Evolutionary conservation across 2,329 filamentous ascomycete species (phyloP).

Genomic region (Mollisia scopiformis): DNA sequence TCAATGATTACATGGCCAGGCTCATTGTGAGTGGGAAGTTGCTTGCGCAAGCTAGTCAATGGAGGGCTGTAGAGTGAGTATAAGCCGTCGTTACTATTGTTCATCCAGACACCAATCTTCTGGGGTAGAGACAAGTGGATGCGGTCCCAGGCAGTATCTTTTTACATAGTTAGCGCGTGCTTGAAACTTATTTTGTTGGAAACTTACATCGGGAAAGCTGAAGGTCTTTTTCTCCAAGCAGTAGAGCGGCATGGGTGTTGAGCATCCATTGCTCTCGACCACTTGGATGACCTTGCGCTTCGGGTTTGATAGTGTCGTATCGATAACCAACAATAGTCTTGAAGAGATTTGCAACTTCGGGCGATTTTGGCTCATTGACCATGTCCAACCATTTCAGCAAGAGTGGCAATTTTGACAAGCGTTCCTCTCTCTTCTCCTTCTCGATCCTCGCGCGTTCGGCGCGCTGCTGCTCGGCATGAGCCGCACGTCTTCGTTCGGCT

Average conservation of each 20-base stretch:
- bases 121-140: conserved; percentile 55
- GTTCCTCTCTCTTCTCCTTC: conserved; percentile 57
- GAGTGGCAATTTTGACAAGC: conserved; percentile 60
- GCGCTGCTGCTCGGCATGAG: conserved; percentile 45
- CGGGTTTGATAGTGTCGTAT: conserved; percentile 63
- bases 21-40: conserved; percentile 41
- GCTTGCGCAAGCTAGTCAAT: conserved; percentile 55
- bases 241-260: conserved; percentile 64
- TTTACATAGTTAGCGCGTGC: conserved; percentile 16
- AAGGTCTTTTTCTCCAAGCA: conserved; percentile 67
- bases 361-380: conserved; percentile 53
- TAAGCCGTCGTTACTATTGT: conserved; percentile 54
- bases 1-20: conserved; percentile 22
- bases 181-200: conserved; percentile 1
- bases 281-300: conserved; percentile 53
- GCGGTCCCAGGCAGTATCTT: conserved; percentile 63
- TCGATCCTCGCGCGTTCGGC: conserved; percentile 50
- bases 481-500: conserved; percentile 38
- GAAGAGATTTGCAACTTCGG: conserved; percentile 57
- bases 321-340: conserved; percentile 61
- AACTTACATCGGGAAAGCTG: conserved; percentile 60
- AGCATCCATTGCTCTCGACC: conserved; percentile 70
- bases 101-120: conserved; percentile 59
- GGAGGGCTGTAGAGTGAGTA: conserved; percentile 56
- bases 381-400: conserved; percentile 63